Evolutionary conservation across 2,329 filamentous ascomycete species (phyloP).

Genomic region (Didymella exigua): DNA sequence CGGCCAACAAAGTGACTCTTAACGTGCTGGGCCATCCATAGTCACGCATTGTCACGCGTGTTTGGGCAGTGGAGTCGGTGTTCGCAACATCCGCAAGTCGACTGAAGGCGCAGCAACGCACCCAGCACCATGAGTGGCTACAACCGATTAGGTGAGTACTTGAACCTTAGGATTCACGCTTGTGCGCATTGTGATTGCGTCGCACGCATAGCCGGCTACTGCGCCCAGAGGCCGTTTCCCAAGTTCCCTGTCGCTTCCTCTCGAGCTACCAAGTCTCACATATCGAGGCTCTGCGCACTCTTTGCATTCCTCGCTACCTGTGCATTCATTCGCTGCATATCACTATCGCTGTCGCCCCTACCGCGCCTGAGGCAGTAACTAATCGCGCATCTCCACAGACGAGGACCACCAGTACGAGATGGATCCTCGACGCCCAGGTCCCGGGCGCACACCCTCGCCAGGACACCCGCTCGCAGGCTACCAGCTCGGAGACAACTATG

Average conservation of each 20-base stretch:
- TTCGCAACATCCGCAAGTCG: constrained; percentile 26
- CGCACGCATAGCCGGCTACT: constrained; percentile 17
- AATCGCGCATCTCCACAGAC: constrained; percentile 26
- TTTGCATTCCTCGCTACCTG: constrained; percentile 14
- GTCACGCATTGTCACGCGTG: constrained; percentile 11
- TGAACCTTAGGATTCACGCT: constrained; percentile 11
- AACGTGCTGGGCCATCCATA: constrained; percentile 20
- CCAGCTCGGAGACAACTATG: constrained; percentile 80
- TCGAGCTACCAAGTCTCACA: constrained; percentile 3
- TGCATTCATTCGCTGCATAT: constrained; percentile 19
- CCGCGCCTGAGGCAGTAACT: constrained; percentile 30
- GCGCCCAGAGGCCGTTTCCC: constrained; percentile 21
- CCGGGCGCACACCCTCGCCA: constrained; percentile 70
- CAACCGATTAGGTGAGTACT: constrained; percentile 46
- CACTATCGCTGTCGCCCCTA: constrained; percentile 4
- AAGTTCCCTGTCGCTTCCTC: constrained; percentile 11
- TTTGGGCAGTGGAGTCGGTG: constrained; percentile 24
- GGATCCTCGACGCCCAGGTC: constrained; percentile 57
- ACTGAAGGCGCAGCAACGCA: constrained; percentile 33
- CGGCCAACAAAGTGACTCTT: constrained; percentile 29
- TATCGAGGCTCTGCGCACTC: constrained; percentile 9
- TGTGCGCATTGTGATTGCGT: constrained; percentile 18
- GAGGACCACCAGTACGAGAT: constrained; percentile 47
- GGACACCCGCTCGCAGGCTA: constrained; percentile 77
- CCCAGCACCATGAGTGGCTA: constrained; percentile 41